These are phyloP conservation scores for Malus fusca DNA, from an alignment of 306 rosid species.

Conservation along the genomic window DNA sequence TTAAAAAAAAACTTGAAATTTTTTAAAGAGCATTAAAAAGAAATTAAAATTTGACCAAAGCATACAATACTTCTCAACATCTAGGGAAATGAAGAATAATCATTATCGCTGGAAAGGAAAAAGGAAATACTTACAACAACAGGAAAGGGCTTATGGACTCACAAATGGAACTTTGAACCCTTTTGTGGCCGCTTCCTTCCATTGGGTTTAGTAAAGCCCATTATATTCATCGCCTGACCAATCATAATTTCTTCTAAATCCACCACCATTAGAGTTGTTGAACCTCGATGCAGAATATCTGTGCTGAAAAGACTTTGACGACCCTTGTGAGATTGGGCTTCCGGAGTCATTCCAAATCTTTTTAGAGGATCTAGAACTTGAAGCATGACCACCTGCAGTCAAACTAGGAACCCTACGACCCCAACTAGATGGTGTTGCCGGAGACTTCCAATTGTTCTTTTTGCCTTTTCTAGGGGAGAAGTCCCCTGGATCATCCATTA, in stretches of 20 bases:
- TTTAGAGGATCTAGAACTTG: conserved; percentile 27
- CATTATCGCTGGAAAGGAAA: no score
- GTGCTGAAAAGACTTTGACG: conserved; percentile 19
- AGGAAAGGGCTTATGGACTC: no score
- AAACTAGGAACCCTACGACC: conserved; percentile 10
- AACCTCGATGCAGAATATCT: conserved; percentile 51
- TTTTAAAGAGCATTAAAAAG: no score
- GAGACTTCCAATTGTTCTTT: conserved; percentile 28
- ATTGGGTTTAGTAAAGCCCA: background rate
- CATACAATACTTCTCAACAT: no score
- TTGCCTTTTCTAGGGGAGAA: conserved; percentile 26
- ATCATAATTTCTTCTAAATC: conserved; percentile 32
- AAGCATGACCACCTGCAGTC: conserved; percentile 27
- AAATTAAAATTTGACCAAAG: no score
- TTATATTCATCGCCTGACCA: conserved; percentile 29
- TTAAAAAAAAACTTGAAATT: no score
- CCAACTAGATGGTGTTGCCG: conserved; percentile 35
- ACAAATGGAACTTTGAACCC: background rate
- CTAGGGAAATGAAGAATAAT: no score
- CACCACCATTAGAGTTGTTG: conserved; percentile 33
- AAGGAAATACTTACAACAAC: no score
- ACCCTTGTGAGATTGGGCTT: conserved; percentile 32
- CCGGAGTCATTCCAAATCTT: conserved; percentile 16
- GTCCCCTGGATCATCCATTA: conserved; percentile 36
- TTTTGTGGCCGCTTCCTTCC: background rate